Conservation (phyloP, 805 yeast species). For the Wickerhamiella brachini region DNA sequence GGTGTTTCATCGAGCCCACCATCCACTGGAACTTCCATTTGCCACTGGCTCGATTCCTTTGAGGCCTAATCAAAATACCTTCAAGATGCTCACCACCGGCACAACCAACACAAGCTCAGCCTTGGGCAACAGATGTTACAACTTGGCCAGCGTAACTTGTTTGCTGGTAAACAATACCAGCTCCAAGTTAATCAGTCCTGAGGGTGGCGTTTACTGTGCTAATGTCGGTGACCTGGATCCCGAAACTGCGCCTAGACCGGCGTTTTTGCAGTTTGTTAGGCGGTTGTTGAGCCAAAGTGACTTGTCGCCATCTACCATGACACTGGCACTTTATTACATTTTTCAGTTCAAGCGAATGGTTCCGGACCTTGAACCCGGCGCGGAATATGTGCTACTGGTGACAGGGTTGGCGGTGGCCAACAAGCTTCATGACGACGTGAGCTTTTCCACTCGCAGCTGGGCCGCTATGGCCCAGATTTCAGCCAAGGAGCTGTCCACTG, state of each 20-base stretch:
- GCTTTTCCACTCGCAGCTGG: slow-evolving; percentile 87
- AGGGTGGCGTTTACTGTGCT: slow-evolving; percentile 1
- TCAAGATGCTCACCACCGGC: neutral
- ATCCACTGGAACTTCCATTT: neutral
- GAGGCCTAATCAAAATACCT: too few species aligned
- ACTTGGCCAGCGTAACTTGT: slow-evolving; percentile 21
- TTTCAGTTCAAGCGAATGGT: slow-evolving; percentile 18
- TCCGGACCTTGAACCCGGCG: slow-evolving; percentile 16
- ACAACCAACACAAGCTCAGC: neutral
- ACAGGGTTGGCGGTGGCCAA: slow-evolving; percentile 63
- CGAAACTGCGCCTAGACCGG: slow-evolving; percentile 12
- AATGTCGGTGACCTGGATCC: slow-evolving; percentile 2
- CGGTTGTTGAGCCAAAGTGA: slow-evolving; percentile 20
- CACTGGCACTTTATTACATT: slow-evolving; percentile 24
- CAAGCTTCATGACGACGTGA: slow-evolving; percentile 85
- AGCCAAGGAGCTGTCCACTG: slow-evolving; percentile 38
- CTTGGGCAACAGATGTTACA: slow-evolving; percentile 4
- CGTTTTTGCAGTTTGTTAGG: slow-evolving; percentile 20
- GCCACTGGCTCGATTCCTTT: too few species aligned
- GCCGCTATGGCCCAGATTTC: slow-evolving; percentile 71
- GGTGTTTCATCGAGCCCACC: neutral
- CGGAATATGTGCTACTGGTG: slow-evolving; percentile 32
- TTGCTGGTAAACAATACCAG: slow-evolving; percentile 22
- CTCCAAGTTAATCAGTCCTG: slow-evolving; percentile 1
- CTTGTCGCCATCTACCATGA: slow-evolving; percentile 22